Evolutionary conservation across 768 basidiomycete species (phyloP).

Genomic region (Rhizopogon vesiculosus): DNA sequence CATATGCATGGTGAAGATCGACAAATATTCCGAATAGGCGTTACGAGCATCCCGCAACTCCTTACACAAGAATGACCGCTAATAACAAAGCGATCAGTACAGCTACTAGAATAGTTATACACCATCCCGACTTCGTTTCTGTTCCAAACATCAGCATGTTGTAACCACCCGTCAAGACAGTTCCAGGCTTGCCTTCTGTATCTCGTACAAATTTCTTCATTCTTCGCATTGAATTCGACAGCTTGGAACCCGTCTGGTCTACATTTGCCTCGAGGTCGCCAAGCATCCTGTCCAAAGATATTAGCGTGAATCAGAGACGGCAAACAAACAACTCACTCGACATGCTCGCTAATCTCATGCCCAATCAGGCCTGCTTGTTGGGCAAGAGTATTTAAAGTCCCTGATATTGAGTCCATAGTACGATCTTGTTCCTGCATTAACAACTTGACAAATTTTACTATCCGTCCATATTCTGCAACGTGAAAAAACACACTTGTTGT

Average conservation of each 20-base stretch:
- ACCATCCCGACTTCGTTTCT: slow-evolving; percentile 90
- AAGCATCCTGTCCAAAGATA: slow-evolving; percentile 54
- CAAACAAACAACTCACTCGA: slow-evolving; percentile 55
- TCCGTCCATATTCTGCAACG: background rate
- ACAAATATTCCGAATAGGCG: background rate
- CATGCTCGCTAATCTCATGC: slow-evolving; percentile 86
- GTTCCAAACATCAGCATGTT: slow-evolving; percentile 2
- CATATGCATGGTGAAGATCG: no score
- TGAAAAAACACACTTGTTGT: slow-evolving; percentile 55
- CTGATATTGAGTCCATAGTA: slow-evolving; percentile 82
- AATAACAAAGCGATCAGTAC: slow-evolving; percentile 74
- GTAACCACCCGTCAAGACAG: background rate
- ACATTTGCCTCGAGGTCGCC: slow-evolving; percentile 74
- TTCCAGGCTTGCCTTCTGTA: slow-evolving; percentile 58
- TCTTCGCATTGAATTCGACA: slow-evolving; percentile 58
- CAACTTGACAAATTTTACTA: slow-evolving; percentile 42
- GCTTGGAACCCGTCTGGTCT: slow-evolving; percentile 61
- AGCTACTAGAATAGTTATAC: slow-evolving; percentile 79
- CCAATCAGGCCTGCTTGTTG: slow-evolving; percentile 96
- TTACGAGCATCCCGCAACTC: background rate
- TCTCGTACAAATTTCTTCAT: slow-evolving; percentile 81
- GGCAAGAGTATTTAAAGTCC: slow-evolving; percentile 77
- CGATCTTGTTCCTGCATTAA: slow-evolving; percentile 87
- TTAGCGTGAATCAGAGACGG: slow-evolving; percentile 1
- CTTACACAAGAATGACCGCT: slow-evolving; percentile 70